These are phyloP conservation scores for Ophiostoma sp. DNA, from an alignment of 2,329 filamentous ascomycete species.

Conservation along the genomic window DNA sequence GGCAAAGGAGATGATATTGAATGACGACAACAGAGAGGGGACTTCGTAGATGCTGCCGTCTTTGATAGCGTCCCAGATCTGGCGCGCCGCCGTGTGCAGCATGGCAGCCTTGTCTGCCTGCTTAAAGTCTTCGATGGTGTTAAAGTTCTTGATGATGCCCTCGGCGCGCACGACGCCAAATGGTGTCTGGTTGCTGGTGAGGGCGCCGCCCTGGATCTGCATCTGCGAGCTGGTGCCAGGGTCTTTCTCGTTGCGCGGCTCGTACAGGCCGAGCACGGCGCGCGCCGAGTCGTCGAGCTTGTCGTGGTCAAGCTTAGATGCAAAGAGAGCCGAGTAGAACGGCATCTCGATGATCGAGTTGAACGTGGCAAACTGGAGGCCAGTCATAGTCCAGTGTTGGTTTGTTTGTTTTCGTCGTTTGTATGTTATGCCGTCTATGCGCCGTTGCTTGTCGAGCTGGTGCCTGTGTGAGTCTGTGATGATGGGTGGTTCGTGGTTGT, in stretches of 20 bases:
- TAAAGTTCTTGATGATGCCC: slow-evolving; percentile 91
- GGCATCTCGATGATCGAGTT: slow-evolving; percentile 90
- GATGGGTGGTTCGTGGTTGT: neutral
- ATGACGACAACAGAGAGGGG: slow-evolving; percentile 84
- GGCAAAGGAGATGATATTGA: slow-evolving; percentile 84
- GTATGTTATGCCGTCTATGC: neutral
- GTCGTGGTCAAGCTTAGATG: slow-evolving; percentile 92
- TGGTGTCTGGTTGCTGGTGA: slow-evolving; percentile 35
- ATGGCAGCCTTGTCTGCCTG: slow-evolving; percentile 73
- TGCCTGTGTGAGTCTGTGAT: neutral
- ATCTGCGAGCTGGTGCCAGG: slow-evolving; percentile 77
- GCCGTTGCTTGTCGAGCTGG: neutral
- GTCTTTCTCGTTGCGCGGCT: slow-evolving; percentile 66
- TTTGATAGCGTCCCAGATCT: slow-evolving; percentile 97
- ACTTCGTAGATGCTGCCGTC: slow-evolving; percentile 95
- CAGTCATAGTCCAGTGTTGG: slow-evolving; percentile 42
- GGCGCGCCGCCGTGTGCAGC: slow-evolving; percentile 63
- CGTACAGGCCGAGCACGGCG: slow-evolving; percentile 80
- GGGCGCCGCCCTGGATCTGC: slow-evolving; percentile 80
- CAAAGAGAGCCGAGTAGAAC: slow-evolving; percentile 90
- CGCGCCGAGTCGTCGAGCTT: slow-evolving; percentile 92
- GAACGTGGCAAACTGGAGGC: slow-evolving; percentile 75
- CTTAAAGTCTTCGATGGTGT: slow-evolving; percentile 90
- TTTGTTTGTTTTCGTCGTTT: neutral
- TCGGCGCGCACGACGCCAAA: slow-evolving; percentile 72